Percentiles rank a stretch among this genome's conserved stretches.
phyloP scores from a whole-genome alignment of 305 asterid species.

The Fraxinus ornus region DNA sequence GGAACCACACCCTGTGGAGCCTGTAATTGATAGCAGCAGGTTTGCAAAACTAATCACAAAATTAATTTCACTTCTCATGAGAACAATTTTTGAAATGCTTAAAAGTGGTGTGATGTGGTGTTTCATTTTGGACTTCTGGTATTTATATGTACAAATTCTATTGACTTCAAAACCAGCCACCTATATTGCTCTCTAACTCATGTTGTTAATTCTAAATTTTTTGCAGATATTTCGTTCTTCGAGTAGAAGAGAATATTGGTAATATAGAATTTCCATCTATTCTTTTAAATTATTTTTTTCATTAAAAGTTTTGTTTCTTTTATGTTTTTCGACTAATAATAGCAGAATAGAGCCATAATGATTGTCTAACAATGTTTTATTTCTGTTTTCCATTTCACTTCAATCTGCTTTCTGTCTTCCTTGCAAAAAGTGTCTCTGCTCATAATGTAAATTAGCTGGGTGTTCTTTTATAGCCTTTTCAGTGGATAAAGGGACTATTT shows the following conservation, averaged over 20 bases:
- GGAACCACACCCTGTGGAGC: constrained; percentile 95
- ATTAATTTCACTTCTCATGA: constrained; percentile 3
- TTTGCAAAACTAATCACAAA: constrained; percentile 21
- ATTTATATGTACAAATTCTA: background rate
- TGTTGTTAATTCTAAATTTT: constrained; percentile 19
- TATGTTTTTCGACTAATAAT: constrained; percentile 6
- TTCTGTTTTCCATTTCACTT: background rate
- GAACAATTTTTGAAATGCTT: background rate
- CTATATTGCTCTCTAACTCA: constrained; percentile 9
- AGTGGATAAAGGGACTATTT: background rate
- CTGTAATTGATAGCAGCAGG: constrained; percentile 99
- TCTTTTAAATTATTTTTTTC: constrained; percentile 15
- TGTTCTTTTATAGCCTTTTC: background rate
- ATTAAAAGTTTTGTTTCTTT: constrained; percentile 2
- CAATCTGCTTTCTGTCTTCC: background rate
- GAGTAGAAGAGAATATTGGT: constrained; percentile 94
- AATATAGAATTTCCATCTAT: constrained; percentile 26
- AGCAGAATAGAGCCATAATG: background rate
- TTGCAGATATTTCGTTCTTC: constrained; percentile 95
- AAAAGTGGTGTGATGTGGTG: constrained; percentile 7
- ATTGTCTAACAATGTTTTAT: background rate
- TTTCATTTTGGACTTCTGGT: constrained; percentile 23
- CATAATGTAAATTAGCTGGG: background rate
- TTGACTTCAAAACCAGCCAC: background rate
- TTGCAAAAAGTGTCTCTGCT: background rate